A percentile compares a stretch with the other conserved stretches of the same genome.
phyloP scores from a whole-genome alignment of 805 yeast genomes.

The Monosporozyma siamensis region DNA sequence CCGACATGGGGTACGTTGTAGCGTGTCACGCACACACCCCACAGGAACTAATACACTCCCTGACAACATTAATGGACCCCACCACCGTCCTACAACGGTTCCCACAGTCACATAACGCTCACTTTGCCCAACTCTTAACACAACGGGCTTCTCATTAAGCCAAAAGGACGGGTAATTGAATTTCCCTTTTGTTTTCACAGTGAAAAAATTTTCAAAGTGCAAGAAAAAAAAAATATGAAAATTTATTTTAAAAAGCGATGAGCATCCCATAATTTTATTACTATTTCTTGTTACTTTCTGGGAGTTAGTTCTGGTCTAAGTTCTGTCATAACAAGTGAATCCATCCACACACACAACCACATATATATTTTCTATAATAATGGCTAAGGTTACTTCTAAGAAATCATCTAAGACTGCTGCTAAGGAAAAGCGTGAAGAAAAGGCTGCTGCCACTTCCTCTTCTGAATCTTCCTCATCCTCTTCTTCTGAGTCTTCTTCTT shows the following conservation, averaged over 20 bases:
- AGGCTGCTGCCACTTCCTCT: constrained; percentile 12
- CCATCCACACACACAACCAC: background rate
- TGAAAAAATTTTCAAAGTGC: constrained; percentile 1
- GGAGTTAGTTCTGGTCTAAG: no score
- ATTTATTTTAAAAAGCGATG: constrained; percentile 1
- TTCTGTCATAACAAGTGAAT: no score
- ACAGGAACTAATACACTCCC: no score
- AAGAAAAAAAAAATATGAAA: no score
- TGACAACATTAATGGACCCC: no score
- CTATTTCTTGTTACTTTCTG: background rate
- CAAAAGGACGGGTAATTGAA: background rate
- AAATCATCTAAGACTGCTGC: constrained; percentile 21
- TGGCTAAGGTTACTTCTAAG: constrained; percentile 24
- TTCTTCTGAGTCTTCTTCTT: constrained; percentile 13
- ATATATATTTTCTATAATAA: background rate
- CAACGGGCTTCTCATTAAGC: constrained; percentile 1
- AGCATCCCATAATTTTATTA: background rate
- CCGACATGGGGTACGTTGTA: constrained; percentile 23
- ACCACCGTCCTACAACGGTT: constrained; percentile 6
- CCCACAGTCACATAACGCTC: constrained; percentile 11
- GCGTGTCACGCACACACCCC: constrained; percentile 13
- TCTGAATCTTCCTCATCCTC: constrained; percentile 11
- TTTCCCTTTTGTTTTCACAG: background rate
- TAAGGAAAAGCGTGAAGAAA: constrained; percentile 15
- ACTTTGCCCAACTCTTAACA: constrained; percentile 11